A percentile compares a stretch with the other conserved stretches of the same genome.
Evolutionary conservation across 139 green algal genomes (phyloP).

Genomic region (Chlamydomonas schloesseri): DNA sequence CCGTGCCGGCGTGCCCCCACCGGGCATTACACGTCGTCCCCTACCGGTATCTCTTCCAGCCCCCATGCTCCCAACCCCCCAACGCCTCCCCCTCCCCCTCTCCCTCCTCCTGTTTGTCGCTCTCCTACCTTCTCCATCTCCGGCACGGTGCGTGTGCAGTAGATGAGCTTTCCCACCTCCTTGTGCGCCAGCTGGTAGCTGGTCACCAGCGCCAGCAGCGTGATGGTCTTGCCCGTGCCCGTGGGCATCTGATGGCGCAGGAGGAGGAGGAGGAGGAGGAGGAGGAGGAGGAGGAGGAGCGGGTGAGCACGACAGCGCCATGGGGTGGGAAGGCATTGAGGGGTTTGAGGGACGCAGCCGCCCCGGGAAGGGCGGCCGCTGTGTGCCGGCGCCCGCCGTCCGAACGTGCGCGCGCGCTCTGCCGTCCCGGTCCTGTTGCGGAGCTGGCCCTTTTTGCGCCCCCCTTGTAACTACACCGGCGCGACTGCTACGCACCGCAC

Average conservation of each 20-base stretch:
- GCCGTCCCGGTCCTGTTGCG: too few species aligned
- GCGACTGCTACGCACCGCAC: too few species aligned
- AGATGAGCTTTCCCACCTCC: conserved; percentile 97
- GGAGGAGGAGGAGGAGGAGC: background rate
- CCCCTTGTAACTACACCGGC: too few species aligned
- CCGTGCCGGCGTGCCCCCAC: too few species aligned
- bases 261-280: background rate
- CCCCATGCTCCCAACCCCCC: background rate
- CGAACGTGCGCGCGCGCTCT: too few species aligned
- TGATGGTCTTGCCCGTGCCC: conserved; percentile 99
- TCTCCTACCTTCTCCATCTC: conserved; percentile 98
- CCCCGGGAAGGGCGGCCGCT: too few species aligned
- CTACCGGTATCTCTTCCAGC: too few species aligned
- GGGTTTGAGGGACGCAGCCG: background rate
- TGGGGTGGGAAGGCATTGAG: background rate
- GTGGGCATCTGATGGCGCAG: conserved; percentile 93
- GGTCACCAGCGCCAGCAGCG: conserved; percentile 97
- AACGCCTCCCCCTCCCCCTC: background rate
- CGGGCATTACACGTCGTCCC: too few species aligned
- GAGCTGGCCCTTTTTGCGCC: too few species aligned
- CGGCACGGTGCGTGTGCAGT: conserved; percentile 99
- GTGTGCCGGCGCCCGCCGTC: too few species aligned
- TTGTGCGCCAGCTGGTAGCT: conserved; percentile 97
- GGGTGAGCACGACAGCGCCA: background rate
- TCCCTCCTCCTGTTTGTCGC: background rate